Evolutionary conservation across 192 early-diverging fungal genomes (phyloP).

Genomic region (Backusella tarrabulga): DNA sequence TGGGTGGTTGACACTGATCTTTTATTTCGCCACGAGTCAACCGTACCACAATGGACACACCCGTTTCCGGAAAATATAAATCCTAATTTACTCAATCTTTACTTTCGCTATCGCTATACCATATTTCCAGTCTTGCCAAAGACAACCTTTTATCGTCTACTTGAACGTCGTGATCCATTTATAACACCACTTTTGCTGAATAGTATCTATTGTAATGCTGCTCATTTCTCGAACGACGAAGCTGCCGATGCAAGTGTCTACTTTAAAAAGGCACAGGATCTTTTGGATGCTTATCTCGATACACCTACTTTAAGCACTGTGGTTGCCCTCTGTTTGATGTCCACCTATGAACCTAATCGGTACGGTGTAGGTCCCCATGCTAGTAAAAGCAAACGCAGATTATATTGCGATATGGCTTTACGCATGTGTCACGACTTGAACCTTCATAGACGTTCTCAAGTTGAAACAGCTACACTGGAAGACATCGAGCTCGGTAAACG

Average conservation of each 20-base stretch:
- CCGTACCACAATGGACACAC: background rate
- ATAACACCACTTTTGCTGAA: constrained; percentile 16
- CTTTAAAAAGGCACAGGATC: constrained; percentile 7
- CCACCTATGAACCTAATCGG: constrained; percentile 22
- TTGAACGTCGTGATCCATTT: constrained; percentile 6
- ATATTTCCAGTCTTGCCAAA: constrained; percentile 21
- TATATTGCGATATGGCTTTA: constrained; percentile 25
- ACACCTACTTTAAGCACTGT: constrained; percentile 20
- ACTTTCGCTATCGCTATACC: constrained; percentile 22
- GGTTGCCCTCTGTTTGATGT: constrained; percentile 18
- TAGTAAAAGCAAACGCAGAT: background rate
- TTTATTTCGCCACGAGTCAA: background rate
- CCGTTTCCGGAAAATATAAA: background rate
- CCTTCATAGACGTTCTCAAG: constrained; percentile 7
- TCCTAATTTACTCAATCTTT: constrained; percentile 1
- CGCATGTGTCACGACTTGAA: constrained; percentile 25
- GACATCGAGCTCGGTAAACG: constrained; percentile 31
- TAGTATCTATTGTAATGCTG: constrained; percentile 21
- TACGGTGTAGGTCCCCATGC: background rate
- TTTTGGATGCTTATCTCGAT: constrained; percentile 11
- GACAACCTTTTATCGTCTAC: background rate
- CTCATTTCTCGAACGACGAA: constrained; percentile 5
- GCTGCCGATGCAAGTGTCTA: constrained; percentile 8
- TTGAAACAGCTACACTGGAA: background rate
- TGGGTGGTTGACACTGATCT: constrained; percentile 7